Base-by-base conservation (phyloP, 257 asterid genomes). In the Nicotiana tabacum region DNA sequence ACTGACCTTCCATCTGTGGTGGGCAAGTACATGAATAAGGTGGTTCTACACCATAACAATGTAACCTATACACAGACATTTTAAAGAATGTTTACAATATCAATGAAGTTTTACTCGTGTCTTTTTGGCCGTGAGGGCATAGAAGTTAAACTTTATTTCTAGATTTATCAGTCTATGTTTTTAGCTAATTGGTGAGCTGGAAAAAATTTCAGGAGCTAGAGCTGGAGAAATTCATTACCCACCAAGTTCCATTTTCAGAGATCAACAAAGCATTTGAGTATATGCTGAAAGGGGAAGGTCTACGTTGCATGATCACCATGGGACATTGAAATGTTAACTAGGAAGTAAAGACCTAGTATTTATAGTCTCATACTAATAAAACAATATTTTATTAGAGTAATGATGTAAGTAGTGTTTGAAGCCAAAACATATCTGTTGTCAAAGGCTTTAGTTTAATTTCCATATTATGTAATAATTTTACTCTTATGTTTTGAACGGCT, bases 11-110 rank as follows among this genome's bases (percentile, higher is more conserved):
- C 98, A 6, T 53, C 82, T 9, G 95, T 93, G 4, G 98, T 93
- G 1, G 96, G 90, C n/a, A 86, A 83, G 87, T 95, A 95, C 82
- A 89, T 95, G 93, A 92, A 85, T 35, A 92, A 93, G 93, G 98
- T 91, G 43, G 66, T 33, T 30, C 18, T 13, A 29, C 17, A 72
- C 79, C 18, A 18, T 18, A 18, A 16, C 43, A 43, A 9, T 37
- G 1, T 4, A 9, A 51, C 24, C 16, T 16, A 0, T 70, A 70
- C 4, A 9, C 32, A 0, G 12, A 58, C 2, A 0, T 11, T 51
- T 5, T 51, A 51, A 51, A 13, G 15, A 12, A 12, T 13, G 15
- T 51, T 51, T 51, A 51, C 16, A 51, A 51, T 51, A 13, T 51
- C 16, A 51, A 43, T 43, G 48, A 43, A 43, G 11, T 43, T 43